Percentiles rank a stretch among this genome's conserved stretches.
Conservation (phyloP, 2,329 filamentous ascomycete species). For the Epichloe baconii region DNA sequence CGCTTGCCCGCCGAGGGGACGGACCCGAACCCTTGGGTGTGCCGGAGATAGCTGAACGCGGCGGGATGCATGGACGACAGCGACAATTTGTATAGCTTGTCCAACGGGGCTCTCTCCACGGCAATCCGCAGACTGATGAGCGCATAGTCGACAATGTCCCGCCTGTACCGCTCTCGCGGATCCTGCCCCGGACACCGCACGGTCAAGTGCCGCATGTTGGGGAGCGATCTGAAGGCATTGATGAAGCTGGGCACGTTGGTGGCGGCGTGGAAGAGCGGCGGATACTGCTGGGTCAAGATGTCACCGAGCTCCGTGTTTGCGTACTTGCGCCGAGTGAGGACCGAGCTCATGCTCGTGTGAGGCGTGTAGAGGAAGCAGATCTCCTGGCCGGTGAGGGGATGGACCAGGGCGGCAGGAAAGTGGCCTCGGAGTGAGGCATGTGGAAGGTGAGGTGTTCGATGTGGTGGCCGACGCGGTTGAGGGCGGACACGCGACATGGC, state of each 20-base stretch:
- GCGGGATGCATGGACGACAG: slow-evolving; percentile 62
- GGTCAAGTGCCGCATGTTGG: slow-evolving; percentile 59
- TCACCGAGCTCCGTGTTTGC: slow-evolving; percentile 68
- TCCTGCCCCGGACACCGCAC: slow-evolving; percentile 65
- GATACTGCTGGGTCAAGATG: slow-evolving; percentile 74
- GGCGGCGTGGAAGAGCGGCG: slow-evolving; percentile 77
- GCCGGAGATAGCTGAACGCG: slow-evolving; percentile 65
- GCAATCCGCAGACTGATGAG: slow-evolving; percentile 78
- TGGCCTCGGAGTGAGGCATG: slow-evolving; percentile 63
- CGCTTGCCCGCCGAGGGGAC: slow-evolving; percentile 57
- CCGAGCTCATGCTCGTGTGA: slow-evolving; percentile 51
- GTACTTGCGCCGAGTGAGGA: slow-evolving; percentile 59
- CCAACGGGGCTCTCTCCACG: slow-evolving; percentile 58
- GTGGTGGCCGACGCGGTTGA: slow-evolving; percentile 66
- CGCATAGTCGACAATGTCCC: slow-evolving; percentile 74
- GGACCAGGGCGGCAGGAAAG: slow-evolving; percentile 73
- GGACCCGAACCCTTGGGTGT: slow-evolving; percentile 59
- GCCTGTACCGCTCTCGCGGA: slow-evolving; percentile 54
- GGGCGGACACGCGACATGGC: slow-evolving; percentile 56
- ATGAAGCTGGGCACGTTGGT: slow-evolving; percentile 81
- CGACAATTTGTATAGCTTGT: slow-evolving; percentile 54
- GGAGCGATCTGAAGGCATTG: slow-evolving; percentile 53
- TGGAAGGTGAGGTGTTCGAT: slow-evolving; percentile 67
- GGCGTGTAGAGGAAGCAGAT: slow-evolving; percentile 73
- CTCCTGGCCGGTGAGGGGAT: slow-evolving; percentile 64